These are phyloP conservation scores for Fusarium sp. DNA, from an alignment of 2,329 filamentous ascomycete genomes.

Conservation along the genomic window DNA sequence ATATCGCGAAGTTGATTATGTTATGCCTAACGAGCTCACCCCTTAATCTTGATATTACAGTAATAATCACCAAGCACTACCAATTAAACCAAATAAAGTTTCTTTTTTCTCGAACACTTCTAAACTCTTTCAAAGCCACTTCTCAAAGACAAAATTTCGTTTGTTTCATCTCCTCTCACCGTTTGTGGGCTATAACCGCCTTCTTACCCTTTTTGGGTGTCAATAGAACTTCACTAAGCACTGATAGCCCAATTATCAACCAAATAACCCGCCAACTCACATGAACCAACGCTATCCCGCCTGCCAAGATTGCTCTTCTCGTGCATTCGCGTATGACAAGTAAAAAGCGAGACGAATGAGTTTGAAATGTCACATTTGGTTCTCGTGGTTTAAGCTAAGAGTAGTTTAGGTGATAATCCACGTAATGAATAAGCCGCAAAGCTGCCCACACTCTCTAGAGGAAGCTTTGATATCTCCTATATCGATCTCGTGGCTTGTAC, in stretches of 20 bases:
- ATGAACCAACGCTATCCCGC: constrained; percentile 11
- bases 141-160: neutral
- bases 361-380: neutral
- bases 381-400: neutral
- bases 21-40: neutral
- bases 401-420: neutral
- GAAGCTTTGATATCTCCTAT: constrained; percentile 11
- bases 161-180: constrained; percentile 13
- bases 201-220: constrained; percentile 42
- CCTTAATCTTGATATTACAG: neutral
- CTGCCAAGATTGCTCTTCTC: neutral
- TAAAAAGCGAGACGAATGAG: constrained; percentile 7
- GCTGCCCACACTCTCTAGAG: neutral
- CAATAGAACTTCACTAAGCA: constrained; percentile 46
- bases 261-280: neutral
- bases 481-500: neutral
- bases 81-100: neutral
- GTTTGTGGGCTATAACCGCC: constrained; percentile 15
- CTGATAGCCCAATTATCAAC: constrained; percentile 10
- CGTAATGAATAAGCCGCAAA: constrained; percentile 29
- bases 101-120: neutral
- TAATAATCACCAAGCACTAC: neutral
- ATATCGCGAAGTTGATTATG: neutral
- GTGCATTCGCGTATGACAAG: constrained; percentile 18
- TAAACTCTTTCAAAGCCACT: neutral